A percentile compares a stretch with the other conserved stretches of the same genome.
These are phyloP conservation scores for Cerioporus squamosus DNA, from an alignment of 1,284 basidiomycete genomes.

Conservation along the genomic window DNA sequence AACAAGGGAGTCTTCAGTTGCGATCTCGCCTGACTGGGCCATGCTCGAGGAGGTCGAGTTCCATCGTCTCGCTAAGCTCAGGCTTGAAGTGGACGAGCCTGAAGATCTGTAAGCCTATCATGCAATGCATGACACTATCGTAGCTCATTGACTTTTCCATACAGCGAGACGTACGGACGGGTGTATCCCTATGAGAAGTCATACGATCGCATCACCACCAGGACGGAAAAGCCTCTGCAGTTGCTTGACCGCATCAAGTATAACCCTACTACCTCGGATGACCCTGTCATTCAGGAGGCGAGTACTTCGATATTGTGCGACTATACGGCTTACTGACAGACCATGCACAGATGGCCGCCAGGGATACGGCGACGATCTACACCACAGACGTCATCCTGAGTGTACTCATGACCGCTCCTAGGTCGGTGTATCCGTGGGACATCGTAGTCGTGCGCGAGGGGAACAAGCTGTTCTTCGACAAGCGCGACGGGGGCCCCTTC, in stretches of 20 bases:
- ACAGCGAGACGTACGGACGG: constrained; percentile 86
- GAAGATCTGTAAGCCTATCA: constrained; percentile 76
- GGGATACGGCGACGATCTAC: constrained; percentile 85
- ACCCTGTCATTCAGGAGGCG: constrained; percentile 92
- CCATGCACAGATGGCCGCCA: constrained; percentile 69
- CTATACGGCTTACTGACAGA: neutral
- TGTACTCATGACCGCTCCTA: constrained; percentile 94
- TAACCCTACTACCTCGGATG: constrained; percentile 97
- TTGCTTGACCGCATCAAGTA: constrained; percentile 96
- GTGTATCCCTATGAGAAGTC: constrained; percentile 94
- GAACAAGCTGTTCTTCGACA: constrained; percentile 95
- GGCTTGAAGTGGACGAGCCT: constrained; percentile 90
- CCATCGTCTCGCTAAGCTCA: constrained; percentile 88
- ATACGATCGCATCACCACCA: constrained; percentile 95
- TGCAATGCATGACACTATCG: no score
- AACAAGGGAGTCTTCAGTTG: constrained; percentile 92
- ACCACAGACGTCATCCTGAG: constrained; percentile 96
- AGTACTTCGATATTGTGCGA: constrained; percentile 18
- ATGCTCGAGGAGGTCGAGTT: constrained; percentile 99
- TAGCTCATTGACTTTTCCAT: neutral
- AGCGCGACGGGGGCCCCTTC: constrained; percentile 97
- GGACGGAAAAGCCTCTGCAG: constrained; percentile 89
- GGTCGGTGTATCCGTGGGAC: constrained; percentile 99
- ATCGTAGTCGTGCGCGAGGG: constrained; percentile 95
- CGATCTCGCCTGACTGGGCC: constrained; percentile 90